Conservation (phyloP, 495 filamentous ascomycete genomes). For the Rostrohypoxylon terebratum region DNA sequence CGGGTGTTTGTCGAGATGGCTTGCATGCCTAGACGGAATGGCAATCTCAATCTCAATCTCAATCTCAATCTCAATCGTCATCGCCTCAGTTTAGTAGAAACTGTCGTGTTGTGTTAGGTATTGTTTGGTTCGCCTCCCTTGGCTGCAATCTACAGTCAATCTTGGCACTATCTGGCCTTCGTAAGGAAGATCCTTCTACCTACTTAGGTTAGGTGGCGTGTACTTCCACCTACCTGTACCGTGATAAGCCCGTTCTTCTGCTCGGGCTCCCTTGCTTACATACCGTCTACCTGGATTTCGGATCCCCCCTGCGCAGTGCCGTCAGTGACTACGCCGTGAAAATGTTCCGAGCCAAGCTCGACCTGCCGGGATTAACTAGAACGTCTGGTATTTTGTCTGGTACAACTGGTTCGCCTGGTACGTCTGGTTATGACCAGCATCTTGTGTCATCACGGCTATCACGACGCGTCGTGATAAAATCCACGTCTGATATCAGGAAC, state of each 20-base stretch:
- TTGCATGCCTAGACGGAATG: conserved; percentile 19
- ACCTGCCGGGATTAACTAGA: conserved; percentile 25
- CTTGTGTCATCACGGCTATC: not conserved
- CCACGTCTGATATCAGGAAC: conserved; percentile 31
- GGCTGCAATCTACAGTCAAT: conserved; percentile 33
- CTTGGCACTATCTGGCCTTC: conserved; percentile 36
- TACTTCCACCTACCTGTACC: conserved; percentile 38
- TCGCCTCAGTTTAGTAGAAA: conserved; percentile 32
- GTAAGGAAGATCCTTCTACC: conserved; percentile 37
- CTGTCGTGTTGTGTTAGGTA: not conserved
- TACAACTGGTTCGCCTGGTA: not conserved
- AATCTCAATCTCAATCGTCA: not conserved
- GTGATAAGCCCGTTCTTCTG: conserved; percentile 31
- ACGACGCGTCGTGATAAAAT: conserved; percentile 28
- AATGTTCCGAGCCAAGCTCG: conserved; percentile 35
- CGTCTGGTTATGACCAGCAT: not conserved
- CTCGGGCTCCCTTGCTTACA: conserved; percentile 37
- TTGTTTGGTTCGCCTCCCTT: conserved; percentile 37
- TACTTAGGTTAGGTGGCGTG: too few relatives aligned
- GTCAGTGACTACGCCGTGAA: conserved; percentile 27
- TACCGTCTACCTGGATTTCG: conserved; percentile 45
- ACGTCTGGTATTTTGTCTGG: conserved; percentile 7
- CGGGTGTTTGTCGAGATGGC: conserved; percentile 25
- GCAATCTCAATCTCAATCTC: too few relatives aligned
- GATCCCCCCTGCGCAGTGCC: conserved; percentile 20